These are phyloP conservation scores for Raffaelea albimanens DNA, from an alignment of 2,329 filamentous ascomycete species.

Conservation along the genomic window DNA sequence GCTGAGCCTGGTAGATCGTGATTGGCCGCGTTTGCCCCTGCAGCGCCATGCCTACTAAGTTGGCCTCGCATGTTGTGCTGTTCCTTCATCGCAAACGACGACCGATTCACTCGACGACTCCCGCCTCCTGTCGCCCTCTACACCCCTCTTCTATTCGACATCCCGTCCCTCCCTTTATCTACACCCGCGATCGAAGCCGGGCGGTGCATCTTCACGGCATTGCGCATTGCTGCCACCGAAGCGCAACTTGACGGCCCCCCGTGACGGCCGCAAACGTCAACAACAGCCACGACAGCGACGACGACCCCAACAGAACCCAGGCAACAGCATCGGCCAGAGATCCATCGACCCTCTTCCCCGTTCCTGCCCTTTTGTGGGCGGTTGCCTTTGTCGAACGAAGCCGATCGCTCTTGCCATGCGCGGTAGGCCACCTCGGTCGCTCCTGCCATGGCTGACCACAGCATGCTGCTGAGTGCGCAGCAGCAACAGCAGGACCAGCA, in stretches of 20 bases:
- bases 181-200: too few relatives aligned
- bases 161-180: too few relatives aligned
- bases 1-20: background rate
- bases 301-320: too few relatives aligned
- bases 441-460: slow-evolving; percentile 21
- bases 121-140: background rate
- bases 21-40: background rate
- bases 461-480: slow-evolving; percentile 9
- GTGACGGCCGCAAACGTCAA: background rate
- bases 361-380: background rate
- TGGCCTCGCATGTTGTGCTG: background rate
- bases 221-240: too few relatives aligned
- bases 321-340: too few relatives aligned
- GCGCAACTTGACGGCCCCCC: too few relatives aligned
- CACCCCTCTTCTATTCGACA: too few relatives aligned
- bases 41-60: background rate
- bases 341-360: background rate
- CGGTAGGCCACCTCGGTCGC: slow-evolving; percentile 11
- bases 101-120: background rate
- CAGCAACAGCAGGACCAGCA: slow-evolving; percentile 4
- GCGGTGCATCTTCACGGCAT: too few relatives aligned
- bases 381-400: slow-evolving; percentile 2
- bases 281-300: background rate
- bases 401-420: slow-evolving; percentile 18
- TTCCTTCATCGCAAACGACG: background rate